Evolutionary conservation across 2,329 filamentous ascomycete genomes (phyloP), one percentile per base, ranked within the genome.

Genomic region (Xylaria sp.): DNA sequence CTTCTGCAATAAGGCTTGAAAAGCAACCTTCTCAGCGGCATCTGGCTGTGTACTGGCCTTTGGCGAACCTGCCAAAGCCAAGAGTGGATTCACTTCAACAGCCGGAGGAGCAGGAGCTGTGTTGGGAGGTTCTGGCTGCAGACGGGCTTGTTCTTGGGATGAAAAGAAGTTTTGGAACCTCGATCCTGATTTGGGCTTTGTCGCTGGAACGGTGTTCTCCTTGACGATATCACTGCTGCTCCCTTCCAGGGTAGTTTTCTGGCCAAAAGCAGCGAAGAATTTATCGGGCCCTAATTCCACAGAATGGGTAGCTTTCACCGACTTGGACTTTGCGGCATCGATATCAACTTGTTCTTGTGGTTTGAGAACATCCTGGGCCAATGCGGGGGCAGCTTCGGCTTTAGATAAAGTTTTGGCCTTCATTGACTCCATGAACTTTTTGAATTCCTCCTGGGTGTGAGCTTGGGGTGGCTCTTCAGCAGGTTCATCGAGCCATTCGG

Each of bases 391-490:
- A 62, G 80, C 76, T 71, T 84, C 77, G 54, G 81, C 42, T 72
- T 71, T 66, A 66, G 77, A 64, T 50, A 73, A 70, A 4, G 77
- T 80, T 73, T 84, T 87, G 68, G 87, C 86, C 79, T 92, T 95
- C 93, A 96, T 96, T 70, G 86, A 87, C 73, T 96, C 93, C 85
- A 97, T 97, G 89, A 95, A 97, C 72, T 92, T 92, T 80, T 96
- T 91, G 78, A 97, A 96, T 72, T 97, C 94, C 75, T 96, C 94
- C 74, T 93, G 90, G 0, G 94, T 97, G 73, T 93, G 92, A 5
- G 85, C 87, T 73, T 91, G 88, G 39, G 86, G 82, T 73, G 90
- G 88, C 58, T 92, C 90, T 65, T 91, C 90, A 25, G 85, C 85
- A 17, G 89, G 88, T 65, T 90, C 86, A 75, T 96, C 93, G 79